A percentile compares a stretch with the other conserved stretches of the same genome.
Evolutionary conservation across 1,284 basidiomycete species (phyloP).

Genomic region (Neonothopanus nambi): DNA sequence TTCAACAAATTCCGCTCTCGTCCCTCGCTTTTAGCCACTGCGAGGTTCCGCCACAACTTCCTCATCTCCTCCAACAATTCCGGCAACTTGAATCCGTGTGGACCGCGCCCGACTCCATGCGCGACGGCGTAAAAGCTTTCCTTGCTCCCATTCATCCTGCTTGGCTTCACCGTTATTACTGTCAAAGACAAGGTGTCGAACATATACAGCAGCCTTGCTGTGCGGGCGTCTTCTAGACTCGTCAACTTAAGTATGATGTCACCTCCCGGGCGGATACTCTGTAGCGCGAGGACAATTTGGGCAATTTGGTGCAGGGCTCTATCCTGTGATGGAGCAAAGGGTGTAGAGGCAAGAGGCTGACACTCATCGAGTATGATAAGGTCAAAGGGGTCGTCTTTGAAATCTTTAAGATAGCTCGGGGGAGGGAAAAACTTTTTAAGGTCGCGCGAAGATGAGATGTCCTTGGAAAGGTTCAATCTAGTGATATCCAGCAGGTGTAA

Average conservation of each 20-base stretch:
- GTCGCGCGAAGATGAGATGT: not conserved
- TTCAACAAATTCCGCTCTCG: not conserved
- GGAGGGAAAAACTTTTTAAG: not conserved
- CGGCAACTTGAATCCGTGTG: not conserved
- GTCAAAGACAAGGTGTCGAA: conserved; percentile 5
- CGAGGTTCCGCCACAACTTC: not conserved
- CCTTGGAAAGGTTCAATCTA: conserved; percentile 8
- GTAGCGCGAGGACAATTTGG: conserved; percentile 4
- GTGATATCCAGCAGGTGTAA: conserved; percentile 28
- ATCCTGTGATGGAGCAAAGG: not conserved
- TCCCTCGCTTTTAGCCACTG: not conserved
- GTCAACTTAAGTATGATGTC: not conserved
- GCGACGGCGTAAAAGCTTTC: conserved; percentile 9
- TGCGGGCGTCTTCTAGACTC: not conserved
- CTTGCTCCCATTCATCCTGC: not conserved
- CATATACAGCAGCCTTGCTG: conserved; percentile 1
- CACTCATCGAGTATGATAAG: not conserved
- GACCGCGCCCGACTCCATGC: conserved; percentile 3
- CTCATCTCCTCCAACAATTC: conserved; percentile 4
- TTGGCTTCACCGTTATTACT: conserved; percentile 1
- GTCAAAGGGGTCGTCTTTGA: not conserved
- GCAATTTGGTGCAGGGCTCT: not conserved
- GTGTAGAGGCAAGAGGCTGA: not conserved
- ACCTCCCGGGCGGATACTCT: not conserved
- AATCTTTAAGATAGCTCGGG: not conserved